phyloP scores from a whole-genome alignment of 345 rosid species.

The Populus pruinosa region DNA sequence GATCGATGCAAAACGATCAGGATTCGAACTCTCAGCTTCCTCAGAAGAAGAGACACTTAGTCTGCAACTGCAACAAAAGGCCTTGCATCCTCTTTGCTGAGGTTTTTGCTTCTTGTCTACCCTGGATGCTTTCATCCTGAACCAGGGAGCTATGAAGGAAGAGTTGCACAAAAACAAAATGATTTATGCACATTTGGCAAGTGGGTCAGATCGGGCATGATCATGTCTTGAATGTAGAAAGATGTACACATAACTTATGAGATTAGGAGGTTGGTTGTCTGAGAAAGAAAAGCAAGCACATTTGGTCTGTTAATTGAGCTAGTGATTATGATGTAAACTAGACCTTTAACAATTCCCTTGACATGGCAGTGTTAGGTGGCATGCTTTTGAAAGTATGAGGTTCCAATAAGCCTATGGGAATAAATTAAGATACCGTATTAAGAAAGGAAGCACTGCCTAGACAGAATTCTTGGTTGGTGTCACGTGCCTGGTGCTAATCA shows the following conservation, averaged over 20 bases:
- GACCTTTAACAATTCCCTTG: constrained; percentile 22
- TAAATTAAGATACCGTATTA: constrained; percentile 7
- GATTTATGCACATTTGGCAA: constrained; percentile 34
- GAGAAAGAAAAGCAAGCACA: constrained; percentile 32
- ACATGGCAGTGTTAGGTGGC: constrained; percentile 34
- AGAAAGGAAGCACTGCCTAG: constrained; percentile 12
- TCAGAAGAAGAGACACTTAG: constrained; percentile 66
- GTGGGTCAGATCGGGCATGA: constrained; percentile 45
- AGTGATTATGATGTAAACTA: constrained; percentile 33
- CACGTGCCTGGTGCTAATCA: constrained; percentile 16
- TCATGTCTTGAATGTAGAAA: constrained; percentile 39
- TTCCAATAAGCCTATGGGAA: constrained; percentile 2
- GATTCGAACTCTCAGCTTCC: constrained; percentile 40
- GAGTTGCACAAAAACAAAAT: constrained; percentile 20
- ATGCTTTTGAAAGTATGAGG: constrained; percentile 12
- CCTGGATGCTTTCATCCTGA: constrained; percentile 31
- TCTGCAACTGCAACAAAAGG: constrained; percentile 71
- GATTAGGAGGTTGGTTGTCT: constrained; percentile 32
- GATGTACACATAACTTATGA: constrained; percentile 3
- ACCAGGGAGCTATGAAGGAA: constrained; percentile 16
- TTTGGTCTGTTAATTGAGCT: constrained; percentile 35
- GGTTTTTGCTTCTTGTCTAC: constrained; percentile 39
- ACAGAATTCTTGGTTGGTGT: constrained; percentile 9
- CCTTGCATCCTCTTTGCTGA: constrained; percentile 53
- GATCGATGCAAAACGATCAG: constrained; percentile 44